A percentile compares a stretch with the other conserved stretches of the same genome.
Conservation (phyloP, 2,329 filamentous ascomycete species). For the Didymella exigua region DNA sequence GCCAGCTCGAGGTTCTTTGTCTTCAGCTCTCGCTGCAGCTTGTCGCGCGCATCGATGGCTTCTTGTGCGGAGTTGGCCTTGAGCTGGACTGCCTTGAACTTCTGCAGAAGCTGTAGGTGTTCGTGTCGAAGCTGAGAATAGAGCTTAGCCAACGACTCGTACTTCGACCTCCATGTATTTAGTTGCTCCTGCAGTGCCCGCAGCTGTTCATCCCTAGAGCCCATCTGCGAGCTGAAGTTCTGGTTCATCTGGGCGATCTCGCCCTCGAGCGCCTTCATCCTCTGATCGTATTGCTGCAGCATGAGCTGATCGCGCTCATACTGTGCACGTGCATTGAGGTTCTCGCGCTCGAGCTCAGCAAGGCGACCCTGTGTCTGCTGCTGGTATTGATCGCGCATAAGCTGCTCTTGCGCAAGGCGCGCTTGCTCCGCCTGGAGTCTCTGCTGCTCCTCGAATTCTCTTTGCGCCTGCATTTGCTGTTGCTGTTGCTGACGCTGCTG, state of each 20-base stretch:
- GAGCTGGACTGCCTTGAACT: conserved; percentile 93
- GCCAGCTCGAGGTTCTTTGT: conserved; percentile 99
- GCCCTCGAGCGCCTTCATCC: conserved; percentile 89
- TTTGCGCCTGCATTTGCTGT: conserved; percentile 81
- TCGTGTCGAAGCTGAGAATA: conserved; percentile 96
- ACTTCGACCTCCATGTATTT: conserved; percentile 96
- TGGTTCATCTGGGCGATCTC: conserved; percentile 82
- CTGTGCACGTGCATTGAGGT: conserved; percentile 89
- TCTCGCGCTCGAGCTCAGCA: conserved; percentile 93
- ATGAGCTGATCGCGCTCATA: conserved; percentile 97
- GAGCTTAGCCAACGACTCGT: conserved; percentile 93
- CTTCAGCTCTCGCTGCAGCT: conserved; percentile 96
- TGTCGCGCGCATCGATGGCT: conserved; percentile 92
- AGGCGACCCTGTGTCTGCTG: conserved; percentile 96
- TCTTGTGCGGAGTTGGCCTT: conserved; percentile 97
- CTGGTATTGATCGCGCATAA: conserved; percentile 85
- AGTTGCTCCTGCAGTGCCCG: conserved; percentile 92
- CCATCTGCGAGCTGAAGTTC: conserved; percentile 82
- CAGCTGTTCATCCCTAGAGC: conserved; percentile 94
- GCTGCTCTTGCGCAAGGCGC: conserved; percentile 84
- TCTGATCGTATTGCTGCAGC: conserved; percentile 92
- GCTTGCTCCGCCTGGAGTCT: conserved; percentile 86
- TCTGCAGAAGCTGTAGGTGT: conserved; percentile 91
- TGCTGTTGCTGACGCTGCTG: conserved; percentile 82
- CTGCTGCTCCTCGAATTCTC: conserved; percentile 97